These are phyloP conservation scores for Balakata baccata DNA, from an alignment of 345 rosid species.

Conservation along the genomic window DNA sequence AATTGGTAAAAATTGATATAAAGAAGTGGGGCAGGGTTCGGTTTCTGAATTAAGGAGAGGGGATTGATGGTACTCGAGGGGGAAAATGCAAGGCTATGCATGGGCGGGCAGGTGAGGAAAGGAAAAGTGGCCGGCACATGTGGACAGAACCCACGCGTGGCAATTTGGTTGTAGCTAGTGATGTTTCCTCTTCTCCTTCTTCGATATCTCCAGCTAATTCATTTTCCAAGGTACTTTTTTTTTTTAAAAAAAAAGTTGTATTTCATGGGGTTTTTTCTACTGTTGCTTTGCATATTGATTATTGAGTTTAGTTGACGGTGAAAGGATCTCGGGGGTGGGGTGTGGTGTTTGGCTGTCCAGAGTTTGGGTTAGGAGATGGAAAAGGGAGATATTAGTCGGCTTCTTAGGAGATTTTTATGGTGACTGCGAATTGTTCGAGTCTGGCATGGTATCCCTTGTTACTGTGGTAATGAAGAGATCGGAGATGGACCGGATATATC, in stretches of 20 bases:
- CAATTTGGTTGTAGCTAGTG: slow-evolving; percentile 30
- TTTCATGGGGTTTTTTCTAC: no score
- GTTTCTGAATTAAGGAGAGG: slow-evolving; percentile 7
- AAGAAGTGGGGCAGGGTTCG: slow-evolving; percentile 1
- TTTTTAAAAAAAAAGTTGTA: background rate
- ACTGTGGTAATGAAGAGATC: background rate
- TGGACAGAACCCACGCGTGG: slow-evolving; percentile 25
- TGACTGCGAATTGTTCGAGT: no score
- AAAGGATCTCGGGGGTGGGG: no score
- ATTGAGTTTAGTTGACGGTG: no score
- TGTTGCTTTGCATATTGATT: no score
- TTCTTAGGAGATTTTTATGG: no score
- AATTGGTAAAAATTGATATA: slow-evolving; percentile 14
- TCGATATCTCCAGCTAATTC: slow-evolving; percentile 45
- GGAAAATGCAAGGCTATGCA: slow-evolving; percentile 53
- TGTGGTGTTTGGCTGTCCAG: no score
- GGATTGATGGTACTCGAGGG: slow-evolving; percentile 37
- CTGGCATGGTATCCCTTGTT: no score
- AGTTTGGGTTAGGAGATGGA: no score
- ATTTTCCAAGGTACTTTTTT: slow-evolving; percentile 52
- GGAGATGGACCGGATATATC: background rate
- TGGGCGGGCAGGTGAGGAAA: slow-evolving; percentile 40
- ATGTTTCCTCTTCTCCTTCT: slow-evolving; percentile 24
- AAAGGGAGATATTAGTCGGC: no score
- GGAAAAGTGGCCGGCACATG: slow-evolving; percentile 29